These are phyloP conservation scores for Podospora comata DNA, from an alignment of 495 filamentous ascomycete species.

Conservation along the genomic window DNA sequence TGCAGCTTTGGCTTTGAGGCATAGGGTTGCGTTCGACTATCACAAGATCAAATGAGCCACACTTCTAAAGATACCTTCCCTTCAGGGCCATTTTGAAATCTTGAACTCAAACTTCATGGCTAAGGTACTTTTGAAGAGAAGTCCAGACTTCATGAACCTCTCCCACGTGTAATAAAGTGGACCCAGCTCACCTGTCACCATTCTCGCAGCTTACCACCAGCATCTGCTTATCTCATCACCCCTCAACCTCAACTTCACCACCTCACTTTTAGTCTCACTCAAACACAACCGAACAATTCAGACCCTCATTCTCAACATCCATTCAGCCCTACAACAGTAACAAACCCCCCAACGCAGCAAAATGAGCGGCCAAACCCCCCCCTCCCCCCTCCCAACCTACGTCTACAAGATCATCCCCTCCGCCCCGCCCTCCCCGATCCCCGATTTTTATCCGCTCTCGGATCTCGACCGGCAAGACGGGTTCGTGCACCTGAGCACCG, in stretches of 20 bases:
- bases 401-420: constrained; percentile 52
- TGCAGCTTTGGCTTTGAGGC: background rate
- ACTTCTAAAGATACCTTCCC: background rate
- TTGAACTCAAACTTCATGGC: background rate
- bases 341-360: background rate
- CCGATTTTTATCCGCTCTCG: constrained; percentile 46
- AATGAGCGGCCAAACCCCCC: constrained; percentile 23
- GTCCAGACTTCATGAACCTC: background rate
- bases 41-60: background rate
- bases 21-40: background rate
- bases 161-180: background rate
- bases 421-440: constrained; percentile 47
- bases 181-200: background rate
- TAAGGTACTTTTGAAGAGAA: background rate
- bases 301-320: background rate
- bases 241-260: background rate
- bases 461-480: constrained; percentile 51
- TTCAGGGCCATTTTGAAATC: too few relatives aligned
- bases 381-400: constrained; percentile 40
- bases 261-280: background rate
- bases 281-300: too few relatives aligned
- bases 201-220: background rate
- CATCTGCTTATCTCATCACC: constrained; percentile 7
- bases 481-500: constrained; percentile 51
- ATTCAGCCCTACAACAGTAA: background rate